Evolutionary conservation across 2,329 filamentous ascomycete genomes (phyloP), one percentile per base, ranked within the genome.

Genomic region (Stagonosporopsis rhizophila): DNA sequence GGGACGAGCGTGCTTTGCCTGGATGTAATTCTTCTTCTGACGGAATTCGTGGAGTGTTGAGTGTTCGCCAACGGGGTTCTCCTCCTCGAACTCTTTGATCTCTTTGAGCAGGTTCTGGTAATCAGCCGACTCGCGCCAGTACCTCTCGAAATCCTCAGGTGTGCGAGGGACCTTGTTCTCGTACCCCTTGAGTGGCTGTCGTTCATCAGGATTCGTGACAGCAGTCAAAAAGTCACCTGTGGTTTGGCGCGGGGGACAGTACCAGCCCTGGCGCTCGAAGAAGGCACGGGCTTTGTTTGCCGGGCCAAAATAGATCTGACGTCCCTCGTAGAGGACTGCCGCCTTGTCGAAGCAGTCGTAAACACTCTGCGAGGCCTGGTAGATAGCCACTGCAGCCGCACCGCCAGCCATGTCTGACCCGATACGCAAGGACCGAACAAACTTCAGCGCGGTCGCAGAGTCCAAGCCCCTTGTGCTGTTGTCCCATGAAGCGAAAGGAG

Each of bases 161-260:
- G 79, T 81, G 12, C 79, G 75, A n/a, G 80, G 80, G 0, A 80
- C 78, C 45, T 70, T 74, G 59, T 75, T 69, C 64, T 81, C 78
- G 58, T 70, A 79, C 1, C 79, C 80, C 28, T 71, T 50, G n/a
- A 63, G 66, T 0, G 79, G 69, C 27, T 77, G 62, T 44, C 80
- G 76, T 61, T 82, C 80, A 32, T 73, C 63, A 1, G 80, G 62
- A 34, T 78, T 79, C 2, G 87, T 91, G 52, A 93, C 85, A 1
- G 87, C 89, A 0, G 89, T 93, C 22, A 93, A 75, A 72, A 93
- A 94, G 65, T 94, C 90, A 2, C 85, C 86, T 0, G 87, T 87
- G 0, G 88, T 92, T 66, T 90, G 87, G 2, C 89, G 82, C 2
- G 81, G 73, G 0, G 87, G 87, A 63, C 88, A 91, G 30, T 82